Conservation (phyloP, 352 stramenopile species). For the Phytophthora rubi region DNA sequence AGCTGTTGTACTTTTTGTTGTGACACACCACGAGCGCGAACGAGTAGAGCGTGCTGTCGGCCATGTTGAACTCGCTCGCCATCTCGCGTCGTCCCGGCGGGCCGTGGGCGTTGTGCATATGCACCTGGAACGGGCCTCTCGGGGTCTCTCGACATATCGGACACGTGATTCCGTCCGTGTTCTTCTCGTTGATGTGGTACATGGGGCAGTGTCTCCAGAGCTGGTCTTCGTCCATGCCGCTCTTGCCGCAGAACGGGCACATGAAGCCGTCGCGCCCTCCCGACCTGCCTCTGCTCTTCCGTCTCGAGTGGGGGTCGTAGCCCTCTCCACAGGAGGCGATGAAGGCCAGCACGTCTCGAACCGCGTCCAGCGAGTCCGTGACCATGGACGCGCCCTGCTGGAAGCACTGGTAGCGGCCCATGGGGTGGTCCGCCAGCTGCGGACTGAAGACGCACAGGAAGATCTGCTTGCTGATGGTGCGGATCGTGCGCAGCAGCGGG, state of each 20-base stretch:
- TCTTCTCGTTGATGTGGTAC: slow-evolving; percentile 89
- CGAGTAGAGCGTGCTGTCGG: slow-evolving; percentile 75
- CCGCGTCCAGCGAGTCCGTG: slow-evolving; percentile 68
- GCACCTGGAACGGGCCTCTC: slow-evolving; percentile 82
- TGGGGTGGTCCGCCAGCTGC: slow-evolving; percentile 72
- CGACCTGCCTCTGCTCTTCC: slow-evolving; percentile 30
- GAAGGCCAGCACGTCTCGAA: slow-evolving; percentile 72
- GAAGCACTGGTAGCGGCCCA: slow-evolving; percentile 80
- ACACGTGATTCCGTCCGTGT: slow-evolving; percentile 72
- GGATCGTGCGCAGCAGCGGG: slow-evolving; percentile 62
- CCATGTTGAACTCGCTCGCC: slow-evolving; percentile 83
- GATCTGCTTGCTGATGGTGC: slow-evolving; percentile 81
- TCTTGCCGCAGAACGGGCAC: slow-evolving; percentile 80
- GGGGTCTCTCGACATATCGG: slow-evolving; percentile 74
- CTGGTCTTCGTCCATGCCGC: slow-evolving; percentile 78
- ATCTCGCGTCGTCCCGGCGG: slow-evolving; percentile 80
- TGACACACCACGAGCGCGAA: slow-evolving; percentile 87
- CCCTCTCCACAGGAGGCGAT: slow-evolving; percentile 53
- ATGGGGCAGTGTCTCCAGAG: slow-evolving; percentile 86
- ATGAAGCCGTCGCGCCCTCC: slow-evolving; percentile 44
- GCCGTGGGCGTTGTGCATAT: slow-evolving; percentile 86
- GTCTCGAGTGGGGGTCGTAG: slow-evolving; percentile 7
- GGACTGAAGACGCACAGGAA: slow-evolving; percentile 88
- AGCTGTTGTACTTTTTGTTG: slow-evolving; percentile 85
- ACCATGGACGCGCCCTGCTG: slow-evolving; percentile 84